Base-by-base conservation (phyloP, 2,329 filamentous ascomycete genomes). In the Mycosphaerelloides madeirae region DNA sequence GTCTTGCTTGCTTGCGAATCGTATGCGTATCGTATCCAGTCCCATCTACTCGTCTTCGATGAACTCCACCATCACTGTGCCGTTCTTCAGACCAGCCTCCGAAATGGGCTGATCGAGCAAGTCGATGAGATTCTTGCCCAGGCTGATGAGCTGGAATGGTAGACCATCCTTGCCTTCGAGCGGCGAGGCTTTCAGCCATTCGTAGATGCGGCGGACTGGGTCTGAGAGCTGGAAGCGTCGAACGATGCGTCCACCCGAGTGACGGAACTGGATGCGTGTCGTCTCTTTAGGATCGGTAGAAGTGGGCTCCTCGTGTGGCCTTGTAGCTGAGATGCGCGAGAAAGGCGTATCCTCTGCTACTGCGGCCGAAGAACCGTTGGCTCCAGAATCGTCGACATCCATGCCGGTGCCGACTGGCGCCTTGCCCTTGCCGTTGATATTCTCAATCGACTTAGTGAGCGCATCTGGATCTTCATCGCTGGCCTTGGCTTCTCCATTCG, bases 51-150 rank as follows among this genome's bases (percentile, higher is more conserved):
- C 31, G 6, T 55, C 59, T 35, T 62, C 57, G 22, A 58, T 45
- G 61, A 89, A 94, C 66, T 96, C 93, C 55, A 98, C 84, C 87
- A 96, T 96, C 6, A 98, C 84, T 0, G 89, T 95, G 3, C 85
- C 89, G 61, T 94, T 91, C 73, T 93, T 95, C 57, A 98, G 68
- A 0, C 90, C 88, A 0, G 85, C 87, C 60, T 88, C 84, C 55
- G 80, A 80, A 48, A 98, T 85, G 1, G 81, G 87, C 37, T 50
- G 40, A 37, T 89, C 83, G 38, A 96, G 72, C 43, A 75, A 70
- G 3, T 49, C 41, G 32, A 96, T 84, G 47, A 98, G 69, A 59
- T 98, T 93, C 62, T 84, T 84, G 37, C 89, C 87, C 80, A 95
- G 85, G 51, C 80, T 80, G 65, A 93, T 89, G 54, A 98, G 76